A percentile compares a stretch with the other conserved stretches of the same genome.
Conservation (phyloP, 331 rosid species). For the Stylosanthes scabra region DNA sequence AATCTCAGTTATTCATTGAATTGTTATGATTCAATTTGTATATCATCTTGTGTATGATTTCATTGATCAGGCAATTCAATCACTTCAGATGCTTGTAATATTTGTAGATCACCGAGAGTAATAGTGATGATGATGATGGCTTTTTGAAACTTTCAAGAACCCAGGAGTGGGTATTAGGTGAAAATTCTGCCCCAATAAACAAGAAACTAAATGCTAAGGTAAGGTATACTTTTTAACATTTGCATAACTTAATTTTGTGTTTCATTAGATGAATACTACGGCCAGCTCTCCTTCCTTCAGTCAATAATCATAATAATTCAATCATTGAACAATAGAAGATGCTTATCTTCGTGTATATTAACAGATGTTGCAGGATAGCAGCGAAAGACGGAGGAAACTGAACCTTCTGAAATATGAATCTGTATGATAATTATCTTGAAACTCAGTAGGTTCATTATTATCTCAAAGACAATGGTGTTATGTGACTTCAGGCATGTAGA, state of each 20-base stretch:
- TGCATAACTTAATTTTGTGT: not conserved
- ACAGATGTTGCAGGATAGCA: constrained; percentile 72
- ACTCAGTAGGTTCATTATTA: constrained; percentile 52
- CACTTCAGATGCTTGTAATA: constrained; percentile 25
- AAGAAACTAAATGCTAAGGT: constrained; percentile 71
- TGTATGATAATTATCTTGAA: constrained; percentile 69
- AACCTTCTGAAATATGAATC: constrained; percentile 88
- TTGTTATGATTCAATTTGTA: constrained; percentile 16
- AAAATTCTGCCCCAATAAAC: constrained; percentile 68
- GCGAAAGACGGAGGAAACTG: constrained; percentile 79
- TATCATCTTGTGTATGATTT: constrained; percentile 27
- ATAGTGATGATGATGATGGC: constrained; percentile 53
- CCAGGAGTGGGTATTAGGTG: constrained; percentile 78
- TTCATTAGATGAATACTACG: not conserved
- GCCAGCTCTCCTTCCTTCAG: not conserved
- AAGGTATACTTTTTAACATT: constrained; percentile 53
- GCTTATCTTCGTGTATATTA: constrained; percentile 28
- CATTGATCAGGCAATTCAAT: constrained; percentile 28
- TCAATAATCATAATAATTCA: constrained; percentile 9
- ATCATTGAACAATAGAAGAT: constrained; percentile 17
- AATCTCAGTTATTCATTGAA: not conserved
- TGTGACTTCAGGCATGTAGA: constrained; percentile 29
- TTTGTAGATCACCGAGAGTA: constrained; percentile 56
- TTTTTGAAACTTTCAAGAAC: constrained; percentile 78
- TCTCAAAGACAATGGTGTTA: constrained; percentile 14